Percentiles rank a stretch among this genome's conserved stretches.
Conservation (phyloP, 2,329 filamentous ascomycete genomes). For the Pseudogymnoascus sp. region DNA sequence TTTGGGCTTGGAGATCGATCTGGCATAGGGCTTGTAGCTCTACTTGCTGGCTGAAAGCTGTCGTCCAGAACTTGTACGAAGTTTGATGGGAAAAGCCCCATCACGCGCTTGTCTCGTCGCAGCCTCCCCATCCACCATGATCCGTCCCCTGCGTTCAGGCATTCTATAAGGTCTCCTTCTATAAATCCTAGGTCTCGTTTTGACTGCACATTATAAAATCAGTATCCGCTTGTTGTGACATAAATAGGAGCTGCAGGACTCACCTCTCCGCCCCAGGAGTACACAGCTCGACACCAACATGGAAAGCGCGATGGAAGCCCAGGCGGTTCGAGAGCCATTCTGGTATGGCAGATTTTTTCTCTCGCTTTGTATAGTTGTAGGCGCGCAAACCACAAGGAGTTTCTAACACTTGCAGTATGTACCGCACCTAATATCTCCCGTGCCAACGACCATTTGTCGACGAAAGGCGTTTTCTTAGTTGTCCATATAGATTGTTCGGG, state of each 20-base stretch:
- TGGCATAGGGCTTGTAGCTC: slow-evolving; percentile 49
- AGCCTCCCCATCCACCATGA: slow-evolving; percentile 97
- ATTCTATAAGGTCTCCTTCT: slow-evolving; percentile 96
- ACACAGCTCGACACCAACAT: slow-evolving; percentile 85
- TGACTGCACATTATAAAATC: slow-evolving; percentile 44
- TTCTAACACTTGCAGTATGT: neutral
- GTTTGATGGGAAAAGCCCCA: slow-evolving; percentile 93
- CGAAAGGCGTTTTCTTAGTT: neutral
- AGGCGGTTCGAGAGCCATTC: slow-evolving; percentile 50
- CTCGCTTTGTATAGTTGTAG: neutral
- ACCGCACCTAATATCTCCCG: slow-evolving; percentile 5
- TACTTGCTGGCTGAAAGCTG: slow-evolving; percentile 69
- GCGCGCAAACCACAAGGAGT: neutral
- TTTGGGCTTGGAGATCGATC: slow-evolving; percentile 29
- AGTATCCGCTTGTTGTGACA: slow-evolving; percentile 15
- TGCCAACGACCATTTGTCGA: slow-evolving; percentile 2
- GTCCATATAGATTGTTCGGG: neutral
- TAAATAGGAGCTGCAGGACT: slow-evolving; percentile 11
- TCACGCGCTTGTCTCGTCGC: slow-evolving; percentile 80
- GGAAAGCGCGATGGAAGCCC: slow-evolving; percentile 73
- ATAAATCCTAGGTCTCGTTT: slow-evolving; percentile 95
- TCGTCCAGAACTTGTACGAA: slow-evolving; percentile 88
- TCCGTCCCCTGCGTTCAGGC: slow-evolving; percentile 92
- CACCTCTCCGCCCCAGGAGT: slow-evolving; percentile 86
- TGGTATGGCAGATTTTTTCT: neutral